Base-by-base conservation (phyloP, 805 yeast species). In the Kluyveromyces siamensis region DNA sequence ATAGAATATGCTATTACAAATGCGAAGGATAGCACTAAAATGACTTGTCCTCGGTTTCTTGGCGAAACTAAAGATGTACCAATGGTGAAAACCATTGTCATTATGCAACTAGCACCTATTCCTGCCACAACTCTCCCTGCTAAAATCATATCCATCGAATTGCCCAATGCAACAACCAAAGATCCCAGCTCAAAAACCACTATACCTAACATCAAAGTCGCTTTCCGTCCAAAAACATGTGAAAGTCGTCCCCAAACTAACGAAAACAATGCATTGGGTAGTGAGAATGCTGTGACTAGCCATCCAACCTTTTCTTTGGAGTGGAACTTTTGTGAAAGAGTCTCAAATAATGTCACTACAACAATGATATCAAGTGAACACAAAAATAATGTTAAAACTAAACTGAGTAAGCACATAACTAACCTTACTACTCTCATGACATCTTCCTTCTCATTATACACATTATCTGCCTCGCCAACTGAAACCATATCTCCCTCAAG, bases 61-160 rank as follows among this genome's bases (percentile, higher is more conserved):
- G 54, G 58, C 13, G 49, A 53, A 3, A 61, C 63, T 39, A 60
- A 40, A 10, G 60, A 52, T 4, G 84, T 72, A 10, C 76, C 67
- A 27, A 84, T 76, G 27, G 83, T 76, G 51, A 76, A 71, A 6
- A 74, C 76, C 63, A 81, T 66, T 1, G 81, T 70, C 55, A 77
- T 81, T 44, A 83, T 73, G 21, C 85, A 85, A 37, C 86, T 83
- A 9, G 81, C 88, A n/a, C 90, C 91, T 35, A 80, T 59, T 46
- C 93, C 93, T 46, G 80, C 79, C 18, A 84, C 66, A 8, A 79
- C 82, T 56, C 95, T 72, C 1, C 88, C 90, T 2, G 81, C 87
- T 50, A 84, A 81, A 44, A 85, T 62, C 72, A 77, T 75, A 48
- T 73, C 67, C 80, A 84, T 81, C 35, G 72, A 69, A 18, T 56